Evolutionary conservation across 2,329 filamentous ascomycete species (phyloP).

Genomic region (Aureobasidium sp.): DNA sequence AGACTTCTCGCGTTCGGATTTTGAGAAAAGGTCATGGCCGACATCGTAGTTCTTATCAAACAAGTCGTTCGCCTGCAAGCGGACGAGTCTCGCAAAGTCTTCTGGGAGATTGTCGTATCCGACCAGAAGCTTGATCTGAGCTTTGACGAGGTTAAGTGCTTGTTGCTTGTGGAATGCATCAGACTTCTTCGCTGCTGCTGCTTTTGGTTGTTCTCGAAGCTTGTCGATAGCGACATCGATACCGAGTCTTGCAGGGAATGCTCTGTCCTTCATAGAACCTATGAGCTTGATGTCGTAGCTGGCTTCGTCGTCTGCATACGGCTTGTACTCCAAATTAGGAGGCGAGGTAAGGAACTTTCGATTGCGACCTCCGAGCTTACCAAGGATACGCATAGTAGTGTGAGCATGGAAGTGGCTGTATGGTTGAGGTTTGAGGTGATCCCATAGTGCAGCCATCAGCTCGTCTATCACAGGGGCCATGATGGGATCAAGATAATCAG

Average conservation of each 20-base stretch:
- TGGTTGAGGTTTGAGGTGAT: slow-evolving; percentile 85
- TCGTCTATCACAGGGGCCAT: slow-evolving; percentile 99
- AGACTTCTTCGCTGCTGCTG: slow-evolving; percentile 50
- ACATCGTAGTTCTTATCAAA: slow-evolving; percentile 61
- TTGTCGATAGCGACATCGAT: slow-evolving; percentile 85
- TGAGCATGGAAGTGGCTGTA: slow-evolving; percentile 98
- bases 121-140: slow-evolving; percentile 84
- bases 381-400: slow-evolving; percentile 93
- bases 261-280: slow-evolving; percentile 78
- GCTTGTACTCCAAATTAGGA: slow-evolving; percentile 71
- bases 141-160: slow-evolving; percentile 76
- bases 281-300: slow-evolving; percentile 86
- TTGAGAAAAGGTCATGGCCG: slow-evolving; percentile 61
- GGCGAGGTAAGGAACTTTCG: slow-evolving; percentile 90
- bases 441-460: slow-evolving; percentile 94
- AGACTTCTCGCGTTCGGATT: slow-evolving; percentile 71
- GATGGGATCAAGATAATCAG: slow-evolving; percentile 95
- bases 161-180: slow-evolving; percentile 90
- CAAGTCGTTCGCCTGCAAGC: slow-evolving; percentile 83
- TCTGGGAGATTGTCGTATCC: slow-evolving; percentile 83
- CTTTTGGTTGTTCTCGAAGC: slow-evolving; percentile 69
- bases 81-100: slow-evolving; percentile 73
- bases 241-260: slow-evolving; percentile 79
- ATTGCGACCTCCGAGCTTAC: slow-evolving; percentile 91
- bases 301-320: slow-evolving; percentile 76